phyloP scores from a whole-genome alignment of 192 early-diverging fungal genomes.

The Pilobolus umbonatus region DNA sequence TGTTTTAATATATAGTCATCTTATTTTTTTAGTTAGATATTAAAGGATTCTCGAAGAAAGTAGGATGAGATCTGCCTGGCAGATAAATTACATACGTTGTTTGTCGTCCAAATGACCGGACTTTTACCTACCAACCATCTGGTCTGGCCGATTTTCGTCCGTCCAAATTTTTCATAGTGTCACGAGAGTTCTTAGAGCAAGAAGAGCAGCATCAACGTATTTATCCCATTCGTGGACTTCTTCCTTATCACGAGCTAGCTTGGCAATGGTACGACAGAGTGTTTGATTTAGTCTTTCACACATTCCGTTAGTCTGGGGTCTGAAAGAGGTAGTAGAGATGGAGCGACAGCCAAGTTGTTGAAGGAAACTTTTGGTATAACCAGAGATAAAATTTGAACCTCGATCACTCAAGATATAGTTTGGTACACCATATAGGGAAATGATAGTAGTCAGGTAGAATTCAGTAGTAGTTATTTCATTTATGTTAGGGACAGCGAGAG shows the following conservation, averaged over 20 bases:
- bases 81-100: too few relatives aligned
- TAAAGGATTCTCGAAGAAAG: too few relatives aligned
- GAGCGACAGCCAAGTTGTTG: background rate
- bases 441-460: background rate
- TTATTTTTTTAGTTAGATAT: too few relatives aligned
- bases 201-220: constrained; percentile 3
- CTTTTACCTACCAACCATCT: too few relatives aligned
- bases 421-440: constrained; percentile 5
- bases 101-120: too few relatives aligned
- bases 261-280: constrained; percentile 8
- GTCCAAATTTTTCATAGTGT: too few relatives aligned
- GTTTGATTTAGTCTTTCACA: constrained; percentile 22
- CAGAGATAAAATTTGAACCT: constrained; percentile 16
- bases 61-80: too few relatives aligned
- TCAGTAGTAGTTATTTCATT: background rate
- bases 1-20: too few relatives aligned
- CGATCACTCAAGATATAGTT: constrained; percentile 13
- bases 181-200: constrained; percentile 9
- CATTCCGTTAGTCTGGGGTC: constrained; percentile 16
- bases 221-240: background rate
- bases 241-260: background rate
- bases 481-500: constrained; percentile 2
- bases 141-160: too few relatives aligned
- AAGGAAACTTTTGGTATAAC: background rate
- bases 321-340: constrained; percentile 9